Base-by-base conservation (phyloP, 2,329 filamentous ascomycete species). In the Leptographium galeiforme region DNA sequence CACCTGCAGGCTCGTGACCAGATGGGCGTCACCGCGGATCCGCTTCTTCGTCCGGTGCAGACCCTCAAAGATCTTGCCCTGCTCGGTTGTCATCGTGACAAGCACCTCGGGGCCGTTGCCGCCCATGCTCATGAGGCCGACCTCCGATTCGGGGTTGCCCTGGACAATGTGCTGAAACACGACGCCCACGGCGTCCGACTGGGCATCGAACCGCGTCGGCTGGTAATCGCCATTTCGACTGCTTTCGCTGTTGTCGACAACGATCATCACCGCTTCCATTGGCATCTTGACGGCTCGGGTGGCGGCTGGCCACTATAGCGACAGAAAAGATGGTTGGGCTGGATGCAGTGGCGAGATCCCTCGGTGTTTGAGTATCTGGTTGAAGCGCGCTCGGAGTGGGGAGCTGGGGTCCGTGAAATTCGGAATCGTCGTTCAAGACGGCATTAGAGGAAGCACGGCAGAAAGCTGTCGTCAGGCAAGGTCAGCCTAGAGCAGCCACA, bases 201-300 rank as follows among this genome's bases (percentile, higher is more conserved):
- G 93, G 62, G 93, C 89, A 72, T 96, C 89, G 78, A 90, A 98
- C 70, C 93, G 83, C 61, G 90, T 94, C 55, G 93, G 91, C 66
- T 87, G 86, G 69, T 77, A 79, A 70, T 98, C 93, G 67, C 94
- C 93, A 72, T 98, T 98, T 68, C 93, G 84, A 76, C 89, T 95
- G 74, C 87, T 90, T 76, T 98, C 93, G 76, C 90, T 96, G 78
- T 97, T 98, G 79, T 98, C 93, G 65, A 97, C 89, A 78, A 97
- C 84, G 70, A 98, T 88, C 90, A 98, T 97, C 59, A 95, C 94
- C 74, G 93, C 94, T 83, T 98, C 93, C 72, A 98, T 84, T 72
- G 85, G 87, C 93, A 98, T 98, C 66, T 78, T 90, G 82, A 69
- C 44, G 53, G 49, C 36, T 39, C 30, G 38, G 50, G 51, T 48